Base-by-base conservation (phyloP, 106 monocot genomes). In the Dioscorea alata region DNA sequence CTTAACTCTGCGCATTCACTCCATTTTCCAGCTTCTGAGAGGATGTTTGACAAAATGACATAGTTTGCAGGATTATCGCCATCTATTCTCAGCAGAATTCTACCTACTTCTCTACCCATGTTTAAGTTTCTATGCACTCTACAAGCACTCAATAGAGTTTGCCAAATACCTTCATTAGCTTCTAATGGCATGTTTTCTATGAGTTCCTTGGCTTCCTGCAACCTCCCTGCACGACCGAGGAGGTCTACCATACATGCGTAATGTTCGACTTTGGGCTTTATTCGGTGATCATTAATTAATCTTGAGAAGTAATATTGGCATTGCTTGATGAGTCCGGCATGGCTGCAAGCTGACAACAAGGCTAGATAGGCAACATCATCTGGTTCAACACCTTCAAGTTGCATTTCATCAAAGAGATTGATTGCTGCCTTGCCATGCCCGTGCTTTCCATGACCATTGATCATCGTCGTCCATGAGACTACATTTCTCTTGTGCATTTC, bases 181-280 rank as follows among this genome's bases (percentile, higher is more conserved):
- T 67, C 8, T 28, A 79, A 10, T 22, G 81, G 78, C 85, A 85
- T 81, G 14, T n/a, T 33, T 13, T 70, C 66, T 15, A 83, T 77
- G 20, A 86, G 69, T 12, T 62, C 22, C 49, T 66, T 76, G 5
- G 82, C 86, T 65, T 86, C 82, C 9, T 68, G 33, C 19, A 86
- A 17, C 13, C 50, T 35, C 22, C 86, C 79, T 0, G 69, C 76
- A 9, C 86, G 71, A 10, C 79, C 82, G 1, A 83, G 82, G 59
- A 86, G 73, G 71, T 86, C 82, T 24, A 86, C 82, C 74, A 86
- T 83, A 74, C 86, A 86, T 50, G 86, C 72, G 42, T 80, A 74
- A 56, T 86, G 86, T 67, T 86, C 82, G 6, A 80, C 69, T 63
- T 67, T 86, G 19, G 76, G 63, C 18, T 35, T 76, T 22, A 73